Evolutionary conservation across 441 rosid species (phyloP), one percentile per base, ranked within the genome.

Genomic region (Croton laevigatus): DNA sequence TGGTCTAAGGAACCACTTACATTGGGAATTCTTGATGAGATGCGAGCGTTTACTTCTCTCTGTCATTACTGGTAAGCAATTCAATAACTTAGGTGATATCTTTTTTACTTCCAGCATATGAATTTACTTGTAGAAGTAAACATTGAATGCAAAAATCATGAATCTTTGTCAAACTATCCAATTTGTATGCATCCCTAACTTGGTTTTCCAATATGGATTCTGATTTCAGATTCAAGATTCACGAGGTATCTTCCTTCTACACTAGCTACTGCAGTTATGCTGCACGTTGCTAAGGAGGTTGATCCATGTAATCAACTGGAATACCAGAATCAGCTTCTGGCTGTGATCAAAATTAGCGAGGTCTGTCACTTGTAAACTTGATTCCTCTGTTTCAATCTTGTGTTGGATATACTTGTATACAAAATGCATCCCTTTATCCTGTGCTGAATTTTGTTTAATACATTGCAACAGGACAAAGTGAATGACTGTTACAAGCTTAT

Each of bases 241-340:
- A 72, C 81, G 77, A 19, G 78, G 45, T 87, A 76, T 73, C 84
- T 82, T 53, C 89, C 96, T 40, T 90, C 94, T 64, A 80, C 72
- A 53, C 74, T 90, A 74, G 96, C 91, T 49, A 71, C 87, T 48
- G 88, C 89, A 52, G 75, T 71, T 73, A 82, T 88, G 81, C 81
- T 90, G 71, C 88, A 82, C 65, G 83, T 82, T 49, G 67, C 85
- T 58, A 76, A 81, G 63, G 69, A 70, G 42, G 75, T 79, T 60
- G 82, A 86, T 59, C 87, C 86, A 49, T 70, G 71, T 73, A 80
- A 81, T 71, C 73, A 65, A 68, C 59, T 70, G 14, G 81, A 83
- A 48, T 84, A 81, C 76, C 81, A 76, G 55, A 65, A 71, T 68
- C 86, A 81, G 68, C 78, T 88, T 8, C 45, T 83, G 77, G 72